phyloP scores from a whole-genome alignment of 2,329 filamentous ascomycete species.

The Dothidotthia symphoricarpi region DNA sequence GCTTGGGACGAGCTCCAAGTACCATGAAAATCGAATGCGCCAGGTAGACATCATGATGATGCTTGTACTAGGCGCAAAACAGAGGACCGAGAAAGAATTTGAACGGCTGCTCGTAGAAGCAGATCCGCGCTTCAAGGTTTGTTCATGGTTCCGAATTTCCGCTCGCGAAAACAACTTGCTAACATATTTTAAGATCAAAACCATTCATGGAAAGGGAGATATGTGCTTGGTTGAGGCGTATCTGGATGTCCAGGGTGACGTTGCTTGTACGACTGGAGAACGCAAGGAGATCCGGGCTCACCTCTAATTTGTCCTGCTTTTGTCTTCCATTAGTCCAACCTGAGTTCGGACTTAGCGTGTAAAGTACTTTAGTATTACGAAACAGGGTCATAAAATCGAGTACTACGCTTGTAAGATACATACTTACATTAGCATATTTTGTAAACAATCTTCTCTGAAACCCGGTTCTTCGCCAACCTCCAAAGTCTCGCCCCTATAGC shows the following conservation, averaged over 20 bases:
- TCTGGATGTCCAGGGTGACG: conserved; percentile 5
- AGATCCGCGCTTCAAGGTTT: conserved; percentile 13
- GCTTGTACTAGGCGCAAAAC: conserved; percentile 18
- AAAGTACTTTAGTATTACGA: no score
- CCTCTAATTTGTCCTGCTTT: no score
- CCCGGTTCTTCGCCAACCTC: no score
- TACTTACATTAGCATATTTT: no score
- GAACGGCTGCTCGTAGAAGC: conserved; percentile 10
- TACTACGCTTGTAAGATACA: no score
- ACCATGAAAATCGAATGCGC: conserved; percentile 25
- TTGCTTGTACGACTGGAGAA: no score
- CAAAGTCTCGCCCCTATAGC: no score
- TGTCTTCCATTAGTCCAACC: no score
- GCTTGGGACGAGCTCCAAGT: conserved; percentile 13
- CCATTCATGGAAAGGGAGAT: conserved; percentile 15
- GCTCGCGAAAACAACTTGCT: background rate
- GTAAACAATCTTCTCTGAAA: no score
- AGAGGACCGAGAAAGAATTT: conserved; percentile 23
- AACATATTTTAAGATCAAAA: conserved; percentile 8
- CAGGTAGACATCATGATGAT: conserved; percentile 37
- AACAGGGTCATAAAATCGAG: no score
- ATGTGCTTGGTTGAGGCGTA: conserved; percentile 18
- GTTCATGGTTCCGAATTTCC: background rate
- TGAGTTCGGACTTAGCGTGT: no score
- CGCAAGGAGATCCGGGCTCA: no score